phyloP scores from a whole-genome alignment of 345 rosid species.

The Eucalyptus camaldulensis region DNA sequence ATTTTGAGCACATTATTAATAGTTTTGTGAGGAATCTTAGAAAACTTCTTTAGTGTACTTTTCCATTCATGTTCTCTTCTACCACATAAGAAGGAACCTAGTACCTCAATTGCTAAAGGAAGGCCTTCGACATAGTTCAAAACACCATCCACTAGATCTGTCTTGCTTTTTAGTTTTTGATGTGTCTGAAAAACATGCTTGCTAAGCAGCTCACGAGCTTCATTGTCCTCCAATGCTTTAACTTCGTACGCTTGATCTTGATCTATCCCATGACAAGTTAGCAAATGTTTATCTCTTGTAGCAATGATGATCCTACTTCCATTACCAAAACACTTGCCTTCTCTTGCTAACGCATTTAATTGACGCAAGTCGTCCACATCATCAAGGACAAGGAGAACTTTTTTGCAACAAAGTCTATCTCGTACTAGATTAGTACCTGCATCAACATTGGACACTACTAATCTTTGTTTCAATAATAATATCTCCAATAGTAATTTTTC shows the following conservation, averaged over 20 bases:
- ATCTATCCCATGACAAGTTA: background rate
- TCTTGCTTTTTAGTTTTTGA: background rate
- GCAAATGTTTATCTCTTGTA: background rate
- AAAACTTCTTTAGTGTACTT: background rate
- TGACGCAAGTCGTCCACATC: background rate
- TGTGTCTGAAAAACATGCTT: background rate
- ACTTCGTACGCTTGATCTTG: background rate
- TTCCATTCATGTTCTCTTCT: background rate
- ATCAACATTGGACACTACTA: background rate
- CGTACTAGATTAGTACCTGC: background rate
- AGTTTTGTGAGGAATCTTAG: fast-evolving
- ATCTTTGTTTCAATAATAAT: background rate
- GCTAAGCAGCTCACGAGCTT: background rate
- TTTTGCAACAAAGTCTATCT: background rate
- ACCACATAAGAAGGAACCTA: background rate
- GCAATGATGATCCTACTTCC: background rate
- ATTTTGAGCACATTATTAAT: background rate
- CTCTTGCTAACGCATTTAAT: background rate
- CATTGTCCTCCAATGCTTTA: background rate
- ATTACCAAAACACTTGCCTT: background rate
- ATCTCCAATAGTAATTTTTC: background rate
- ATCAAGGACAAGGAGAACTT: background rate
- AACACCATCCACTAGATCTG: background rate
- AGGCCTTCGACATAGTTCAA: background rate
- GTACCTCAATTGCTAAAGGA: background rate